phyloP scores from a whole-genome alignment of 2,329 filamentous ascomycete species.

The Raffaelea ambrosiae region DNA sequence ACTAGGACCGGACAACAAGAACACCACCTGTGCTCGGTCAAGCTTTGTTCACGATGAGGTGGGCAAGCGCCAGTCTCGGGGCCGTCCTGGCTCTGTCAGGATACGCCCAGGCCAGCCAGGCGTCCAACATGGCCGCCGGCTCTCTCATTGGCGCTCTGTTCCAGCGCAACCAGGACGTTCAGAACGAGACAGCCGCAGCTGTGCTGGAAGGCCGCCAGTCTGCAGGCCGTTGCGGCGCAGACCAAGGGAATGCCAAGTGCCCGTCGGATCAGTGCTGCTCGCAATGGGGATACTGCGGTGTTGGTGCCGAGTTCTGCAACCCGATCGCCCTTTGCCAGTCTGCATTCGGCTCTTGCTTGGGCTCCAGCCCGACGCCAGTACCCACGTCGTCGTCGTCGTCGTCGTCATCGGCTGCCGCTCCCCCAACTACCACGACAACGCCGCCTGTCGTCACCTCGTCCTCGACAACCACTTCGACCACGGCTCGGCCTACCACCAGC shows the following conservation, averaged over 20 bases:
- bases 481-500: background rate
- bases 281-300: slow-evolving; percentile 15
- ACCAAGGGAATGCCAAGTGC: slow-evolving; percentile 10
- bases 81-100: slow-evolving; percentile 5
- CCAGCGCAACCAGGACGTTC: background rate
- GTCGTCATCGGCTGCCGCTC: background rate
- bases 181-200: background rate
- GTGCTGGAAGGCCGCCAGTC: background rate
- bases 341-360: slow-evolving; percentile 10
- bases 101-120: slow-evolving; percentile 4
- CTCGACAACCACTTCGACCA: slow-evolving; percentile 12
- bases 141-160: background rate
- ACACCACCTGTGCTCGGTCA: no score
- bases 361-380: background rate
- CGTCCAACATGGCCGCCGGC: slow-evolving; percentile 1
- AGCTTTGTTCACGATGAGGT: slow-evolving; percentile 2
- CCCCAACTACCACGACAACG: background rate
- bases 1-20: no score
- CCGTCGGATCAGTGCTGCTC: slow-evolving; percentile 14
- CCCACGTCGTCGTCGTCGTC: background rate
- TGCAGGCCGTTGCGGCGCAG: slow-evolving; percentile 7
- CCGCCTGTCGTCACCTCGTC: slow-evolving; percentile 1
- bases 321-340: slow-evolving; percentile 10
- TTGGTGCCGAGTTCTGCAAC: slow-evolving; percentile 9
- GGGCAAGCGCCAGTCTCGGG: slow-evolving; percentile 1